These are phyloP conservation scores for Pelargonium cotyledonis DNA, from an alignment of 441 rosid species.

Conservation along the genomic window DNA sequence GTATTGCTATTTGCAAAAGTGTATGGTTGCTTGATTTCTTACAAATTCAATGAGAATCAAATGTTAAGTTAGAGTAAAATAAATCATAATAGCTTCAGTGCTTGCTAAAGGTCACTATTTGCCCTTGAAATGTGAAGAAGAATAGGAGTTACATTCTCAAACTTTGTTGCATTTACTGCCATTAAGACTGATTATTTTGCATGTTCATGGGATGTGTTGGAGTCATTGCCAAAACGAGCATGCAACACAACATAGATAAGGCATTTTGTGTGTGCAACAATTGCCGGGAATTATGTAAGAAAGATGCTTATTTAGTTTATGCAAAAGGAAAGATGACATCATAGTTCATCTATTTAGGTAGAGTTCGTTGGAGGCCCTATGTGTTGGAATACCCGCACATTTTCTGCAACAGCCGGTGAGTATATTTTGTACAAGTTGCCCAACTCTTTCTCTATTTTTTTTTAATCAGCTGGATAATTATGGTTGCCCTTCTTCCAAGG, in stretches of 20 bases:
- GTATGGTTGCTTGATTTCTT: neutral
- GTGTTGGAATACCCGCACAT: constrained; percentile 88
- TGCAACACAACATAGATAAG: no score
- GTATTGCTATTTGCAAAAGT: neutral
- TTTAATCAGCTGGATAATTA: constrained; percentile 7
- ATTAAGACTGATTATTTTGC: no score
- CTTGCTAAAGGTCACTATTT: no score
- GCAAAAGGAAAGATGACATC: constrained; percentile 13
- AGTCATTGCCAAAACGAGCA: no score
- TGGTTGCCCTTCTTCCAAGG: constrained; percentile 36
- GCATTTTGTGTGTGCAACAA: no score
- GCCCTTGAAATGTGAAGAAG: no score
- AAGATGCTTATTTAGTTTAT: neutral
- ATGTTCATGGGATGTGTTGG: no score
- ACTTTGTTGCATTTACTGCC: no score
- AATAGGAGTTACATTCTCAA: no score
- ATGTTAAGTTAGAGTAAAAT: no score
- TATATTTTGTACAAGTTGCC: constrained; percentile 12
- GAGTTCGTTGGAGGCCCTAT: constrained; percentile 96
- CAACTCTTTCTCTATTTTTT: neutral
- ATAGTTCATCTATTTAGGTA: constrained; percentile 38
- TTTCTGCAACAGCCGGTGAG: constrained; percentile 83
- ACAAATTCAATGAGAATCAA: no score
- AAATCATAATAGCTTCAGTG: no score
- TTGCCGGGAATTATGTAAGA: neutral